Evolutionary conservation across 805 yeast genomes (phyloP).

Genomic region (Diddensiella transvaalensis): DNA sequence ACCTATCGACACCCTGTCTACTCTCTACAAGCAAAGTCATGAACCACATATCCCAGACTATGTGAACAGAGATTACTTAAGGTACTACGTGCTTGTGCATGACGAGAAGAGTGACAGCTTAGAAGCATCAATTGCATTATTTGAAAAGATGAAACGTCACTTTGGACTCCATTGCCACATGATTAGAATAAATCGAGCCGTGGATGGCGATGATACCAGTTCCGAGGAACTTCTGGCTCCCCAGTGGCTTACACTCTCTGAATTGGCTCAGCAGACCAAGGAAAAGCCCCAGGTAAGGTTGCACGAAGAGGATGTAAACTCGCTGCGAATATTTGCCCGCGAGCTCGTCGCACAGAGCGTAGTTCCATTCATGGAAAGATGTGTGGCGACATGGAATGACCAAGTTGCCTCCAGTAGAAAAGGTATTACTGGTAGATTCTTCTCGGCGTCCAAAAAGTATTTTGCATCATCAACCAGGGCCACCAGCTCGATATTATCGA

Average conservation of each 20-base stretch:
- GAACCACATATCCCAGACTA: constrained; percentile 50
- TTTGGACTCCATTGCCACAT: constrained; percentile 30
- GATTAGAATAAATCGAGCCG: constrained; percentile 20
- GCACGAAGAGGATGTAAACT: constrained; percentile 37
- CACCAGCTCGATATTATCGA: constrained; percentile 29
- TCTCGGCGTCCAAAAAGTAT: constrained; percentile 58
- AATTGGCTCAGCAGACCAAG: constrained; percentile 14
- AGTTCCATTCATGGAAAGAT: constrained; percentile 81
- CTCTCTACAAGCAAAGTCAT: constrained; percentile 44
- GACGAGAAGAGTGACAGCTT: constrained; percentile 45
- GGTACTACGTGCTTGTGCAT: constrained; percentile 47
- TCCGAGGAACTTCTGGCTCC: constrained; percentile 11
- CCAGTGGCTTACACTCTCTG: constrained; percentile 1
- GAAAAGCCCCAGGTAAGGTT: constrained; percentile 19
- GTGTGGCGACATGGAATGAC: constrained; percentile 82
- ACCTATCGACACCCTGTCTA: constrained; percentile 56
- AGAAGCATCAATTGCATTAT: constrained; percentile 39
- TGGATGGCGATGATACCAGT: constrained; percentile 15
- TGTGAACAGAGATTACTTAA: constrained; percentile 62
- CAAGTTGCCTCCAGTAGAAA: constrained; percentile 71
- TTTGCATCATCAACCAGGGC: constrained; percentile 34
- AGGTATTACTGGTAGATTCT: constrained; percentile 70
- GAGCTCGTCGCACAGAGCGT: constrained; percentile 50
- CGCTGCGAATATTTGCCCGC: constrained; percentile 39
- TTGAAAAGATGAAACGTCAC: constrained; percentile 40